Base-by-base conservation (phyloP, 176 grass and related monocot genomes). In the Coix lacrymajobi region DNA sequence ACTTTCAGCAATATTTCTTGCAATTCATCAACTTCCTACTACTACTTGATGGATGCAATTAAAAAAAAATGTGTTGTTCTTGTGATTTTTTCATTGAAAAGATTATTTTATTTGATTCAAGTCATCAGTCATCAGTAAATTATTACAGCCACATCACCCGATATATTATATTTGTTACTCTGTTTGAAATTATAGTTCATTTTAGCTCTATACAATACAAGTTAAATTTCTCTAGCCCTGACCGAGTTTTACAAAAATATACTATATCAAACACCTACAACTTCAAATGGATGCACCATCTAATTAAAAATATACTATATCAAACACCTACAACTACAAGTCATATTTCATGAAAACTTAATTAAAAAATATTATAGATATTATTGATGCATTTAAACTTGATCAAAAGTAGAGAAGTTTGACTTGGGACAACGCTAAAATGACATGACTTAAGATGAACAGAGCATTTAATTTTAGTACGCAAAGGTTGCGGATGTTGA, bases 1-100 rank as follows among this genome's bases (percentile, higher is more conserved):
- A 63, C 44, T 66, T 81, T 20, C 44, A 20, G 69, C 11, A 73
- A 72, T 66, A 43, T 78, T 83, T 60, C 28, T 45, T 66, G 44
- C 33, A 71, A 88, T 8, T 51, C 11, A 72, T 32, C 7, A 65
- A 44, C 57, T 36, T 33, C 22, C 40, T 39, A 51, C 33, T 39
- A 51, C 33, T 40, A 24, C 22, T 49, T 28, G 14, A 34, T 41
- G 32, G 25, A 26, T 24, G 54, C 54, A 57, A 25, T 57, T 57
- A 11, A 58, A 61, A 28, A 24, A 29, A 25, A 25, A 56, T 11
- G 22, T 26, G 56, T 29, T 15, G 58, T 7, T 26, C 11, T 62
- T 14, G 11, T 28, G 24, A n/a, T 14, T 13, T 62, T 25, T 14
- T 29, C 56, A 25, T 25, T 60, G n/a, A 60, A 11, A 11, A 60